Evolutionary conservation across 768 basidiomycete genomes (phyloP), one percentile per base, ranked within the genome.

Genomic region (Suillus cothurnatus): DNA sequence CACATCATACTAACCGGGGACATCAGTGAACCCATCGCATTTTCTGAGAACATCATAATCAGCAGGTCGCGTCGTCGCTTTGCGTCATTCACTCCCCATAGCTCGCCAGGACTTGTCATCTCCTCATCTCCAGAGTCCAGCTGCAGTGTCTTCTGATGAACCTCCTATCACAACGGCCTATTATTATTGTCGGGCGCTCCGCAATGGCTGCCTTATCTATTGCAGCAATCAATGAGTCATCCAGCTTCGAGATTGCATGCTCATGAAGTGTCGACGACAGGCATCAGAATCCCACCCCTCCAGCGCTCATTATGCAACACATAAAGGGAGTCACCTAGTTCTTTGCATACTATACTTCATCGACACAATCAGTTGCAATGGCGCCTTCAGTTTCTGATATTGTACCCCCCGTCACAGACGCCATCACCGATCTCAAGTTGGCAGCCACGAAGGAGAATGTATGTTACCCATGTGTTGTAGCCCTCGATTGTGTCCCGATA

Each of bases 311-410:
- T 2, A 49, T 49, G 23, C 53, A 34, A 28, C 32, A 36, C 57
- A 64, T 55, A 56, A 66, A 45, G 43, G 41, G 21, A 34, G 12
- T 21, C 5, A 21, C 19, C 19, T 21, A 55, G 6, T n/a, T 34
- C 12, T 55, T n/a, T 55, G 53, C 3, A 3, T 7, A 32, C 1
- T 21, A n/a, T 14, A n/a, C 21, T 14, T 14, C 32, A 32, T 32
- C 53, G 31, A 34, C 53, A 3, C 21, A 14, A 55, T 52, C 41
- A 26, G 39, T 47, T 52, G 43, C 45, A 15, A 69, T 69, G 68
- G 62, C 69, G 3, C 69, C 69, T 49, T 69, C 69, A 6, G 57
- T 70, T 32, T n/a, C 65, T 41, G 65, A 70, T 4, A 6, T 60
- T 14, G 15, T 43, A 43, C 39, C 65, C 21, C 62, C 64, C 28